These are phyloP conservation scores for Musa balbisiana DNA, from an alignment of 202 grass and related monocot genomes.

Conservation along the genomic window DNA sequence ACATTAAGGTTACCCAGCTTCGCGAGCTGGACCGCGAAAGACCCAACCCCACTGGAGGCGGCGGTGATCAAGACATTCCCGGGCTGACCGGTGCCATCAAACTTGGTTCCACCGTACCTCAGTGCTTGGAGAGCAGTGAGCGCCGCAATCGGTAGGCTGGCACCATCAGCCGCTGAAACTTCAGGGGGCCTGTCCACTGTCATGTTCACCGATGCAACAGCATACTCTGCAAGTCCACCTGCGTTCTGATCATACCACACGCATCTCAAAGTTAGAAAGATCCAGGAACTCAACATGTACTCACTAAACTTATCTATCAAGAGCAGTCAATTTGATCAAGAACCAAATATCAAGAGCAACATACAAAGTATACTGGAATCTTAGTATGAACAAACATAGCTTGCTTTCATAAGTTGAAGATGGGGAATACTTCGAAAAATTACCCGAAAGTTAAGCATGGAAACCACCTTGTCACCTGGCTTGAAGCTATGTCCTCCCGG, in stretches of 20 bases:
- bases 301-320: too few species aligned
- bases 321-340: too few species aligned
- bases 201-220: neutral
- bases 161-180: neutral
- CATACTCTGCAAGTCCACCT: neutral
- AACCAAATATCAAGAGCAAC: too few species aligned
- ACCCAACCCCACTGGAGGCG: neutral
- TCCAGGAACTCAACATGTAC: too few species aligned
- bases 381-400: too few species aligned
- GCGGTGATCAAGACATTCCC: neutral
- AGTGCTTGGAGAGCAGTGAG: neutral
- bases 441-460: constrained; percentile 12
- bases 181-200: neutral
- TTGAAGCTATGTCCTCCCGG: constrained; percentile 32
- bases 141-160: neutral
- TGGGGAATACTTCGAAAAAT: too few species aligned
- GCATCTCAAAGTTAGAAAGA: too few species aligned
- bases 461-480: constrained; percentile 53
- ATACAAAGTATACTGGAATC: too few species aligned
- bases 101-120: neutral
- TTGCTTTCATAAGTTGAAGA: too few species aligned
- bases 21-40: neutral
- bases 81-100: neutral
- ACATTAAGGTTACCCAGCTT: neutral
- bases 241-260: neutral